Evolutionary conservation across 1,284 basidiomycete species (phyloP), one percentile per base, ranked within the genome.

Genomic region (Puccinia polysora): DNA sequence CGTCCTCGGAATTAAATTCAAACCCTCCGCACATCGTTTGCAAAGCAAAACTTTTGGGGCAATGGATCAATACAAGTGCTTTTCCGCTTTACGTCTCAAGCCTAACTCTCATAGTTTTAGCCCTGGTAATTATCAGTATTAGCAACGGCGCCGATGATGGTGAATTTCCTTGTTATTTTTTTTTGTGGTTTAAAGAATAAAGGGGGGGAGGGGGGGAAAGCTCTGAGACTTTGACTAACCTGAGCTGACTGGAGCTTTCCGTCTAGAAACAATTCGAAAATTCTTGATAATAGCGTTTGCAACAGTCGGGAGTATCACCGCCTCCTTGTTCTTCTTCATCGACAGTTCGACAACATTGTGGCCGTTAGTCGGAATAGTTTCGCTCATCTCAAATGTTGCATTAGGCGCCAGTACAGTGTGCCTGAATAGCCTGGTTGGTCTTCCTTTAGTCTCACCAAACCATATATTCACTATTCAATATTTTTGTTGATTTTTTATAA

Each of bases 11-110:
- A 65, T 20, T 23, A 32, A 34, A 45, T 34, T 1, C 4, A 40
- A 36, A 28, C n/a, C n/a, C 50, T 25, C 14, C 45, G 4, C 18
- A 36, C 4, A 34, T 1, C 4, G 32, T 65, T 45, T 65, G 64
- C 36, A 65, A 65, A 40, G 43, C 36, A 7, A 52, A 55, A n/a
- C 6, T 65, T 2, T 23, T 52, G 14, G 64, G 64, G 43, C 36
- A n/a, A 65, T 65, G 64, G 64, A 34, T 65, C 12, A 55, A 65
- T 34, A 55, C 52, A 12, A 40, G 49, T 10, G 36, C 32, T 2
- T 65, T 65, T 50, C 64, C 64, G 7, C 50, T 65, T 25, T 65
- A 55, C 23, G 18, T 65, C 25, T 65, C 50, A 23, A 65, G 64
- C 43, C 23, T 65, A n/a, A 65, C 64, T 4, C 34, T 65, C 18